Percentiles rank a stretch among this genome's conserved stretches.
Evolutionary conservation across 495 filamentous ascomycete genomes (phyloP).

Genomic region (Tuber magnatum): DNA sequence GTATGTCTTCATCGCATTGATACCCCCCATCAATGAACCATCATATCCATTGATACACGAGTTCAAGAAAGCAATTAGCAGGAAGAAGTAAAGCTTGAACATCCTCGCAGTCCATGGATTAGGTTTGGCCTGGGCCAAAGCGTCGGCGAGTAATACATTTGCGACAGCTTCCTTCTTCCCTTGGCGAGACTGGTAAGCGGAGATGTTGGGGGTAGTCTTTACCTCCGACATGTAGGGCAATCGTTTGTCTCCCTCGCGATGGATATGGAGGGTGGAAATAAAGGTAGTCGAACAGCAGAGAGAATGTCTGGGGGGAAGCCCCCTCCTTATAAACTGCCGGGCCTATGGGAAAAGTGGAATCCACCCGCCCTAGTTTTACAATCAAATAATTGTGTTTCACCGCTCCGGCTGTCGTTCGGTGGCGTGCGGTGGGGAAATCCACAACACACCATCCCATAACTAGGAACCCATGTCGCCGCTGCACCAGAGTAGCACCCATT

Average conservation of each 20-base stretch:
- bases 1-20: conserved; percentile 45
- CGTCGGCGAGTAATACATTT: conserved; percentile 32
- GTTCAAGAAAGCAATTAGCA: conserved; percentile 29
- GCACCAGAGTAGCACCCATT: neutral
- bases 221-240: neutral
- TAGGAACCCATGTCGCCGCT: neutral
- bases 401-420: neutral
- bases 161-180: conserved; percentile 4
- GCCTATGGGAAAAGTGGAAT: neutral
- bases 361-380: neutral
- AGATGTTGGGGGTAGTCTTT: neutral
- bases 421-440: neutral
- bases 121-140: conserved; percentile 18
- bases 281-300: neutral
- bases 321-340: neutral
- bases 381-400: neutral
- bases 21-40: conserved; percentile 40
- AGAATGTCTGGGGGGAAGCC: neutral
- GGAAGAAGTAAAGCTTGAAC: conserved; percentile 36
- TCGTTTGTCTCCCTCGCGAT: neutral
- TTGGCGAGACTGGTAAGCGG: neutral
- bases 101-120: conserved; percentile 42
- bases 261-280: neutral
- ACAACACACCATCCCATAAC: neutral
- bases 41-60: conserved; percentile 36